Evolutionary conservation across 2,329 filamentous ascomycete genomes (phyloP).

Genomic region (Colletotrichum sp.): DNA sequence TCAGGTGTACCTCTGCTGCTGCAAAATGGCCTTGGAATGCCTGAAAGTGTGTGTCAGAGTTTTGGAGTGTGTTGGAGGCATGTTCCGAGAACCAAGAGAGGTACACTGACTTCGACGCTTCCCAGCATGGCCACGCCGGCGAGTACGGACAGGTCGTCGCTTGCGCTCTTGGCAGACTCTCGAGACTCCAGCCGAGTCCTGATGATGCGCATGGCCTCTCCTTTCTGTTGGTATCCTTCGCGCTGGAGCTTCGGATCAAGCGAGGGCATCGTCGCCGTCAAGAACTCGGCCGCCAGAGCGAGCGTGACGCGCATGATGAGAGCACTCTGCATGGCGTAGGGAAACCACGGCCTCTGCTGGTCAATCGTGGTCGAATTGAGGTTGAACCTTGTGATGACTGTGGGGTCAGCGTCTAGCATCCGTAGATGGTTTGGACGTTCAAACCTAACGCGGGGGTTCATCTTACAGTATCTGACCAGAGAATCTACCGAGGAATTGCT

Average conservation of each 20-base stretch:
- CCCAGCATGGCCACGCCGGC: slow-evolving; percentile 16
- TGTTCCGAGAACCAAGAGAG: too few species aligned
- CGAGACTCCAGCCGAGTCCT: not conserved
- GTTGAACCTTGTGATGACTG: slow-evolving; percentile 22
- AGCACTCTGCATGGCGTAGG: slow-evolving; percentile 22
- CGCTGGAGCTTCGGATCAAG: slow-evolving; percentile 8
- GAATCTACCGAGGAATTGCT: slow-evolving; percentile 7
- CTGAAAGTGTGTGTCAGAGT: not conserved
- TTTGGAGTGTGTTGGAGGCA: not conserved
- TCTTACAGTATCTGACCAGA: slow-evolving; percentile 21
- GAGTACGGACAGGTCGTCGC: slow-evolving; percentile 6
- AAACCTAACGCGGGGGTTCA: not conserved
- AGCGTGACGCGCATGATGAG: slow-evolving; percentile 21
- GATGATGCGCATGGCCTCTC: slow-evolving; percentile 19
- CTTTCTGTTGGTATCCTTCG: slow-evolving; percentile 21
- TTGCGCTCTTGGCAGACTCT: not conserved
- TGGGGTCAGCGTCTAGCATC: not conserved
- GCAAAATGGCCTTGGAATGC: slow-evolving; percentile 21
- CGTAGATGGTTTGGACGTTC: not conserved
- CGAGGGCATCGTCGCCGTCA: slow-evolving; percentile 7
- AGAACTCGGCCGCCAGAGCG: slow-evolving; percentile 20
- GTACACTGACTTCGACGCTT: slow-evolving; percentile 15
- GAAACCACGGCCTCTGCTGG: slow-evolving; percentile 21
- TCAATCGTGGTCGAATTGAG: slow-evolving; percentile 18
- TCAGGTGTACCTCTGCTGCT: slow-evolving; percentile 18